These are phyloP conservation scores for Eutrema heterophyllum DNA, from an alignment of 345 rosid species.

Conservation along the genomic window DNA sequence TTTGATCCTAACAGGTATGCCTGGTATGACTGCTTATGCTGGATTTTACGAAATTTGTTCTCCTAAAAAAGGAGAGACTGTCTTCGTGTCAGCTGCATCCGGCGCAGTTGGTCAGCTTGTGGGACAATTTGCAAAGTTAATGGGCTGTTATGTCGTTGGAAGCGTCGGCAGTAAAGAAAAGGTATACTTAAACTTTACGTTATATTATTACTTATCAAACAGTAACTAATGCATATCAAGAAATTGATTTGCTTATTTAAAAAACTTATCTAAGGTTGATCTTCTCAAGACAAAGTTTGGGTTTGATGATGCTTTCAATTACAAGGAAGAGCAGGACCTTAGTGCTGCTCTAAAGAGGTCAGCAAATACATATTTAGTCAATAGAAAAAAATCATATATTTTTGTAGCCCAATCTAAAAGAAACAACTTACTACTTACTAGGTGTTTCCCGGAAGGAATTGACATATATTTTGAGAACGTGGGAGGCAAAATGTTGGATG, in stretches of 20 bases:
- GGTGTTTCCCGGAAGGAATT: slow-evolving; percentile 58
- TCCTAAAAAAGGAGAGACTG: slow-evolving; percentile 52
- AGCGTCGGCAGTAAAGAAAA: slow-evolving; percentile 50
- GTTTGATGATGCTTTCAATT: slow-evolving; percentile 56
- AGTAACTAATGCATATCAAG: not conserved
- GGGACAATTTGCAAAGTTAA: slow-evolving; percentile 53
- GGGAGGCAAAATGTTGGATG: slow-evolving; percentile 65
- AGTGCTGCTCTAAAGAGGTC: slow-evolving; percentile 42
- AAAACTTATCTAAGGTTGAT: slow-evolving; percentile 29
- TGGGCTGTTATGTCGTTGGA: slow-evolving; percentile 58
- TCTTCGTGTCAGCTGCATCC: slow-evolving; percentile 58
- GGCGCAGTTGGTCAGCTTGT: slow-evolving; percentile 69
- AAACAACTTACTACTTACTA: not conserved
- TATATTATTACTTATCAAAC: not conserved
- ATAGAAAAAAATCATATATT: not conserved
- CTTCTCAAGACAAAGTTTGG: slow-evolving; percentile 50
- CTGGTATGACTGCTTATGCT: slow-evolving; percentile 57
- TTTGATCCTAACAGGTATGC: slow-evolving; percentile 36
- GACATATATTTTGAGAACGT: slow-evolving; percentile 63
- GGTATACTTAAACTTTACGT: slow-evolving; percentile 13
- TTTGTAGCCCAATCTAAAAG: not conserved
- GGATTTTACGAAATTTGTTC: slow-evolving; percentile 47
- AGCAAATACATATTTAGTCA: not conserved
- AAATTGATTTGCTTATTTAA: not conserved
- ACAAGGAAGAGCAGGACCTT: slow-evolving; percentile 46